Evolutionary conservation across 805 yeast species (phyloP).

Genomic region (Wickerhamiella bombiphila): DNA sequence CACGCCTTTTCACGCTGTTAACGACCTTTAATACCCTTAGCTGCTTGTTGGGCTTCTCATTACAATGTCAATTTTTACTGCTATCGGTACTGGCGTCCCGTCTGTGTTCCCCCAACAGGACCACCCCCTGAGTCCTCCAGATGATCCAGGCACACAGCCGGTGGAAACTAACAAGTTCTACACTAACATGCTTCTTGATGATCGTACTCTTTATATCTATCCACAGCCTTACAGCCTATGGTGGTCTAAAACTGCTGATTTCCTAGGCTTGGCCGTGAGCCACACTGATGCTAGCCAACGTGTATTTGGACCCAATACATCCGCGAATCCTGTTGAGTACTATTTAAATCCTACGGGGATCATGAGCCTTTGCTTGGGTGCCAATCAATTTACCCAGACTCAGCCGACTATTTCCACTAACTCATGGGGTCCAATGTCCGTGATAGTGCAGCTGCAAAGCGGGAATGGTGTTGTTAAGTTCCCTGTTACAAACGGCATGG

Average conservation of each 20-base stretch:
- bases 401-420: conserved; percentile 33
- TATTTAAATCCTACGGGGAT: conserved; percentile 43
- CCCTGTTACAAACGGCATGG: conserved; percentile 71
- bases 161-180: conserved; percentile 67
- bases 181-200: conserved; percentile 46
- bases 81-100: conserved; percentile 32
- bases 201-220: conserved; percentile 41
- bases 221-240: conserved; percentile 57
- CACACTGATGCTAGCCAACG: conserved; percentile 35
- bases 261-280: conserved; percentile 48
- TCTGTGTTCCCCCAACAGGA: conserved; percentile 30
- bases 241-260: conserved; percentile 33
- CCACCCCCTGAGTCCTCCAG: conserved; percentile 22
- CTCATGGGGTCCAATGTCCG: conserved; percentile 18
- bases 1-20: no score
- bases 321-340: conserved; percentile 28
- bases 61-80: conserved; percentile 28
- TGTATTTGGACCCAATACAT: conserved; percentile 33
- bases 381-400: conserved; percentile 35
- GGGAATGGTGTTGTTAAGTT: conserved; percentile 25
- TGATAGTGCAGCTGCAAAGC: conserved; percentile 12
- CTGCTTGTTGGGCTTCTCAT: no score
- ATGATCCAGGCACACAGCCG: conserved; percentile 32
- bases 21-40: no score
- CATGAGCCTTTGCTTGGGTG: conserved; percentile 42